Conservation (phyloP, 73 alveolate species). For the Stentor coeruleus region DNA sequence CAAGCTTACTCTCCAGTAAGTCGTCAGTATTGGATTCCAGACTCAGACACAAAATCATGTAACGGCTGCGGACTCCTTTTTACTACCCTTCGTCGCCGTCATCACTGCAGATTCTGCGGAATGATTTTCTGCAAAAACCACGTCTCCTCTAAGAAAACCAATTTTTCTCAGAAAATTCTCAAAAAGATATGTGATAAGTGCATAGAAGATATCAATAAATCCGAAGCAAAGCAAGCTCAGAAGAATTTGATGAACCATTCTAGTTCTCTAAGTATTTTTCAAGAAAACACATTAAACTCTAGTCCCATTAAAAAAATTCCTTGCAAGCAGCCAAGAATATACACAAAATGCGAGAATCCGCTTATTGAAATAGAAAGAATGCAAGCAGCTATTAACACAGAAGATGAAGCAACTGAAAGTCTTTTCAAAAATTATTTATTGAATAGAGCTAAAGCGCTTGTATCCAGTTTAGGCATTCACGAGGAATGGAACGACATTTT, state of each 20-base stretch:
- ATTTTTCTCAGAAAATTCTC: neutral
- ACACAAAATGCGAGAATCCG: neutral
- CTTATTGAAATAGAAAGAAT: neutral
- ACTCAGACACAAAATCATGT: conserved; percentile 5
- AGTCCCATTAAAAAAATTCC: neutral
- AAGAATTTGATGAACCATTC: neutral
- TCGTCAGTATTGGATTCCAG: neutral
- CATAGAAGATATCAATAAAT: neutral
- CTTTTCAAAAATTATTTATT: neutral
- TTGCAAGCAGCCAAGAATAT: neutral
- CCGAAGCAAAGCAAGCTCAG: neutral
- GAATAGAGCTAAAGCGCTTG: neutral
- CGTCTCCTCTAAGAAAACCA: neutral
- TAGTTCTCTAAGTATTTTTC: neutral
- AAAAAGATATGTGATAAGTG: neutral
- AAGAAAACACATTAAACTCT: neutral
- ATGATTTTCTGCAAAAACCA: conserved; percentile 6
- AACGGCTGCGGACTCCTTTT: neutral
- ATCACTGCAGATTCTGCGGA: conserved; percentile 28
- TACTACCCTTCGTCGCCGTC: neutral
- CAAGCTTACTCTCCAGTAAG: neutral
- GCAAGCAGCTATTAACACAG: neutral
- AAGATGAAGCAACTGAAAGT: neutral
- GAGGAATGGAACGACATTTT: neutral
- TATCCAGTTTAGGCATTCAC: neutral